A percentile compares a stretch with the other conserved stretches of the same genome.
Evolutionary conservation across 371 early-diverging fungal genomes (phyloP).

Genomic region (Gilbertella persicaria): DNA sequence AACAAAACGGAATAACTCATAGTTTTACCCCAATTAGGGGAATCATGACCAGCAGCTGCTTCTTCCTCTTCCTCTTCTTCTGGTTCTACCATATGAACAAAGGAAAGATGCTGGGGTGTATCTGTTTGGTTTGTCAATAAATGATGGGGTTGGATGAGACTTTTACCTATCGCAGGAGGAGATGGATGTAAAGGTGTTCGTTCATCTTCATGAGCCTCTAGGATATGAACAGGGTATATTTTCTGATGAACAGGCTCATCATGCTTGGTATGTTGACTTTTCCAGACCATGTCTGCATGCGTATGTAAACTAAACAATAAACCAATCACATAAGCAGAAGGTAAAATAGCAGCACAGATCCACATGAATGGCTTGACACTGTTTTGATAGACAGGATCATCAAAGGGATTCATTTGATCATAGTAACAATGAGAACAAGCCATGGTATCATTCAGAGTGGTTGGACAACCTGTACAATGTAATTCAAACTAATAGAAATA

Average conservation of each 20-base stretch:
- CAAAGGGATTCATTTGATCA: slow-evolving; percentile 63
- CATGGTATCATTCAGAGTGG: slow-evolving; percentile 20
- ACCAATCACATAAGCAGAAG: slow-evolving; percentile 87
- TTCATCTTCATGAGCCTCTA: neutral
- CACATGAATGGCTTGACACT: slow-evolving; percentile 86
- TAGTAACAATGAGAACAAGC: slow-evolving; percentile 67
- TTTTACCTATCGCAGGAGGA: neutral
- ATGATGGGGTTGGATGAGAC: neutral
- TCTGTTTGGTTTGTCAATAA: neutral
- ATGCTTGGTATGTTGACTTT: slow-evolving; percentile 33
- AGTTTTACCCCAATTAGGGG: slow-evolving; percentile 88
- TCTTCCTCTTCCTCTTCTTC: slow-evolving; percentile 66
- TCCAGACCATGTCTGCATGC: slow-evolving; percentile 87
- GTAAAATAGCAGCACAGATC: slow-evolving; percentile 83
- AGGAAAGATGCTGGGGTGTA: slow-evolving; percentile 18
- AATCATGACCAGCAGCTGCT: slow-evolving; percentile 85
- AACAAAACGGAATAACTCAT: slow-evolving; percentile 83
- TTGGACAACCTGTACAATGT: slow-evolving; percentile 57
- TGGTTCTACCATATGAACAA: slow-evolving; percentile 51
- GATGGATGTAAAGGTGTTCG: slow-evolving; percentile 14
- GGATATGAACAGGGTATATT: slow-evolving; percentile 26
- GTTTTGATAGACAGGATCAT: slow-evolving; percentile 80
- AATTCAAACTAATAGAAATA: slow-evolving; percentile 54
- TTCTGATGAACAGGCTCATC: slow-evolving; percentile 5
- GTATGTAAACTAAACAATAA: slow-evolving; percentile 93